phyloP scores from a whole-genome alignment of 306 rosid species.

The Cucurbita moschata region DNA sequence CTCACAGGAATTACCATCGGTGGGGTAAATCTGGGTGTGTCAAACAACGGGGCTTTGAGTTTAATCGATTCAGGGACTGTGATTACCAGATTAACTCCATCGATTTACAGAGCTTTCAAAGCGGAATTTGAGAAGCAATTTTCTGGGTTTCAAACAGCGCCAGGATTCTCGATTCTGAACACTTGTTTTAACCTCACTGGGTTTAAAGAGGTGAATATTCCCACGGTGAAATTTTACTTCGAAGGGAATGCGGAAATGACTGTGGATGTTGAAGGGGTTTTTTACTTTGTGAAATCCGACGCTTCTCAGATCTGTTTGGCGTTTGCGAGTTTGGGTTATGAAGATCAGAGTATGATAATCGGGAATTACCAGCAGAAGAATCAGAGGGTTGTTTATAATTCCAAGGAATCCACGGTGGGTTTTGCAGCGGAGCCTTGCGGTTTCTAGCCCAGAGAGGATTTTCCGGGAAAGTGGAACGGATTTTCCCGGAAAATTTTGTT shows the following conservation, averaged over 20 bases:
- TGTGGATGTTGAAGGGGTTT: constrained; percentile 41
- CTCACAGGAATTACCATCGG: constrained; percentile 55
- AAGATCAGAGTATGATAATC: constrained; percentile 35
- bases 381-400: constrained; percentile 72
- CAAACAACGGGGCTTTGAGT: constrained; percentile 18
- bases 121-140: constrained; percentile 59
- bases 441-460: constrained; percentile 10
- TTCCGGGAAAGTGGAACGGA: not conserved
- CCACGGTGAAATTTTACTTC: constrained; percentile 38
- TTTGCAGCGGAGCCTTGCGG: constrained; percentile 66
- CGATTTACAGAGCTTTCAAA: constrained; percentile 47
- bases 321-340: constrained; percentile 45
- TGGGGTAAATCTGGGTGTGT: constrained; percentile 25
- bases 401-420: constrained; percentile 52
- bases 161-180: constrained; percentile 55
- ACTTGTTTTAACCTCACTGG: constrained; percentile 69
- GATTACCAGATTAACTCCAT: constrained; percentile 56
- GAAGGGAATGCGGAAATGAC: constrained; percentile 45
- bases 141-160: constrained; percentile 37
- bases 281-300: constrained; percentile 46
- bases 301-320: constrained; percentile 76
- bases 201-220: constrained; percentile 34
- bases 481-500: not conserved
- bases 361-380: constrained; percentile 89
- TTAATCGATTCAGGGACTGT: constrained; percentile 74